phyloP scores from a whole-genome alignment of 1,284 basidiomycete genomes.

The Prillingera fragicola region DNA sequence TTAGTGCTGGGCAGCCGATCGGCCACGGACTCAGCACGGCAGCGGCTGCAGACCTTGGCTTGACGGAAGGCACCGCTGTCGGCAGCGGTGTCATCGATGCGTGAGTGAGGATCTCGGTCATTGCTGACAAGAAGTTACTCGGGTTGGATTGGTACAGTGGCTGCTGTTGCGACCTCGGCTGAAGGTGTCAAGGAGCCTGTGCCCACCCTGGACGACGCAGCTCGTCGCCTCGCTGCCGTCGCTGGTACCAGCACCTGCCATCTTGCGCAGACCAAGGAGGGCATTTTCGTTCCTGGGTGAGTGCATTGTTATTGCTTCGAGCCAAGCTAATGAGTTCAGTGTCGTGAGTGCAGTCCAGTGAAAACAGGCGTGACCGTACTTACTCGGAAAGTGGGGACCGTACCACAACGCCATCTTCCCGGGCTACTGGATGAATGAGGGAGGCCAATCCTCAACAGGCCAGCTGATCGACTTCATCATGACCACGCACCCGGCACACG shows the following conservation, averaged over 20 bases:
- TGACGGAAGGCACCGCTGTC: slow-evolving; percentile 83
- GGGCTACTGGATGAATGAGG: slow-evolving; percentile 99
- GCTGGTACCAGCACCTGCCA: slow-evolving; percentile 97
- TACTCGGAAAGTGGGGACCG: slow-evolving; percentile 67
- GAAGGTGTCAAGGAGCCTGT: slow-evolving; percentile 49
- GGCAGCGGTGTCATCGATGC: slow-evolving; percentile 95
- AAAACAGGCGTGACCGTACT: slow-evolving; percentile 4
- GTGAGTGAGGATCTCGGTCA: slow-evolving; percentile 49
- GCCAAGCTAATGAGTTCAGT: slow-evolving; percentile 11
- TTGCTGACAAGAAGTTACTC: slow-evolving; percentile 61
- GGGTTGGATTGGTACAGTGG: slow-evolving; percentile 97
- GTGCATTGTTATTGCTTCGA: slow-evolving; percentile 3
- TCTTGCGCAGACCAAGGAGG: slow-evolving; percentile 73
- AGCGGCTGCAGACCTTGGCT: slow-evolving; percentile 78
- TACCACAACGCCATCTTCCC: slow-evolving; percentile 79
- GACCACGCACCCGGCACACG: slow-evolving; percentile 81
- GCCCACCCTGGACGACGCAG: slow-evolving; percentile 64
- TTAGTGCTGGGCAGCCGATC: slow-evolving; percentile 89
- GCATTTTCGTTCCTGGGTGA: slow-evolving; percentile 75
- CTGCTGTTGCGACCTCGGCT: slow-evolving; percentile 62
- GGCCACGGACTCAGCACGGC: slow-evolving; percentile 72
- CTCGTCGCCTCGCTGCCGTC: slow-evolving; percentile 79
- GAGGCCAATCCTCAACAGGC: slow-evolving; percentile 97
- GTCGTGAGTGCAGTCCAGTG: slow-evolving; percentile 19
- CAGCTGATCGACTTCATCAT: slow-evolving; percentile 95